A percentile compares a stretch with the other conserved stretches of the same genome.
Conservation (phyloP, 331 rosid genomes). For the Quercus tomentella region DNA sequence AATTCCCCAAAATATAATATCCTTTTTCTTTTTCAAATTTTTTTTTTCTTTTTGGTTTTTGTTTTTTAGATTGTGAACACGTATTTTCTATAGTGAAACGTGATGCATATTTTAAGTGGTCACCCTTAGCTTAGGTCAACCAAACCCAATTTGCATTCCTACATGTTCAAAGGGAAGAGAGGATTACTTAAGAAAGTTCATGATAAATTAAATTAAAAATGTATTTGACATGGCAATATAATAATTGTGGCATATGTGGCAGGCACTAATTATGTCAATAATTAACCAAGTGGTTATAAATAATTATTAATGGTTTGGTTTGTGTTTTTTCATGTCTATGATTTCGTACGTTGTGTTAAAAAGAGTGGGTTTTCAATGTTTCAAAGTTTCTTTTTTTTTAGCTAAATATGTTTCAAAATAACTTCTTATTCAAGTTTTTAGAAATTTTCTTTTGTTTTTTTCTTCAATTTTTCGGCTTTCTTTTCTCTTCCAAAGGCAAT, state of each 20-base stretch:
- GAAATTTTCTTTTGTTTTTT: background rate
- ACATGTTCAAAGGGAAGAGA: background rate
- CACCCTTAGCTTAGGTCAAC: conserved; percentile 24
- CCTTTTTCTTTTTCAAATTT: too few species aligned
- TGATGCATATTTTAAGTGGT: background rate
- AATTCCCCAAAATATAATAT: background rate
- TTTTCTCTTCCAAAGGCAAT: background rate
- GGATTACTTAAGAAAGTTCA: too few species aligned
- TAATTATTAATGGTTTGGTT: background rate
- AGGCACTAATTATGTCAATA: conserved; percentile 10
- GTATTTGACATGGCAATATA: conserved; percentile 20
- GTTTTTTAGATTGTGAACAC: background rate
- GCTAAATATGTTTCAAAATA: background rate
- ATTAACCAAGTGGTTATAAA: conserved; percentile 16
- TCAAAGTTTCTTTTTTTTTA: too few species aligned
- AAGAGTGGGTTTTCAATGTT: too few species aligned
- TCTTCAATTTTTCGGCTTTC: background rate
- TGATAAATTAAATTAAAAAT: background rate
- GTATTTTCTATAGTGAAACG: background rate
- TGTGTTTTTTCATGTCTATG: background rate
- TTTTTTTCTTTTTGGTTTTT: too few species aligned
- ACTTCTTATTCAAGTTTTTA: background rate
- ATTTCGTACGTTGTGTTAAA: background rate
- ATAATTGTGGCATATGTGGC: conserved; percentile 31
- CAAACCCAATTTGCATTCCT: conserved; percentile 6